Evolutionary conservation across 345 rosid genomes (phyloP).

Genomic region (Sapria himalayana): DNA sequence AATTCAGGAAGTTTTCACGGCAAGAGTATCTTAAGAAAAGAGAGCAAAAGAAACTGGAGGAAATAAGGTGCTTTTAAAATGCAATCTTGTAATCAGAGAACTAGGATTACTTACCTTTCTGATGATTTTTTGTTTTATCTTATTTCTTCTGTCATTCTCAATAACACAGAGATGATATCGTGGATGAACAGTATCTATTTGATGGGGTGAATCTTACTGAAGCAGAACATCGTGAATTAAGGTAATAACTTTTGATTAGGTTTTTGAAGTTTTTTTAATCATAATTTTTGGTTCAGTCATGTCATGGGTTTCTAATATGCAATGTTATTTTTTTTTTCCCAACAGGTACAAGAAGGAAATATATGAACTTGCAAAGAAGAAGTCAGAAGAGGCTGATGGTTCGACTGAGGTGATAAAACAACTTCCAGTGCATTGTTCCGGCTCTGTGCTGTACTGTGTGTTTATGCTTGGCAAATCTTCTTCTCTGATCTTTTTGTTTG

Average conservation of each 20-base stretch:
- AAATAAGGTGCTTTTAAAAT: constrained; percentile 35
- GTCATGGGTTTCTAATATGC: constrained; percentile 4
- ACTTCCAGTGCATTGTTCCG: too few relatives aligned
- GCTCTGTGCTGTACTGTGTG: too few relatives aligned
- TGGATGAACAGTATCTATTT: constrained; percentile 75
- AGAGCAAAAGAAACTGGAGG: constrained; percentile 93
- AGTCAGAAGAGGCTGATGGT: constrained; percentile 43
- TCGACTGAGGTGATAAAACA: constrained; percentile 36
- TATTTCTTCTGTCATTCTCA: not conserved
- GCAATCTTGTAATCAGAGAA: constrained; percentile 1
- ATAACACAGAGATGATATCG: constrained; percentile 58
- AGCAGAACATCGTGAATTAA: constrained; percentile 37
- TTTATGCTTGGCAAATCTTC: too few relatives aligned
- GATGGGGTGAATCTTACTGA: constrained; percentile 55
- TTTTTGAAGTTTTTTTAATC: not conserved
- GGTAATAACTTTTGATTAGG: constrained; percentile 21
- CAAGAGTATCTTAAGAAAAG: constrained; percentile 84
- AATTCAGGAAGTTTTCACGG: constrained; percentile 65
- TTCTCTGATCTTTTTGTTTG: too few relatives aligned
- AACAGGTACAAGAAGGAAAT: constrained; percentile 64
- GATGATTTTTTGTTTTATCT: not conserved
- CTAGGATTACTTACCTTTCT: too few relatives aligned
- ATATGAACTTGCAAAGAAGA: constrained; percentile 69
- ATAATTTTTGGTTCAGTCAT: not conserved
- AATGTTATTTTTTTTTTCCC: too few relatives aligned